These are phyloP conservation scores for Trebouxia sp. DNA, from an alignment of 139 green algal species.

Conservation along the genomic window DNA sequence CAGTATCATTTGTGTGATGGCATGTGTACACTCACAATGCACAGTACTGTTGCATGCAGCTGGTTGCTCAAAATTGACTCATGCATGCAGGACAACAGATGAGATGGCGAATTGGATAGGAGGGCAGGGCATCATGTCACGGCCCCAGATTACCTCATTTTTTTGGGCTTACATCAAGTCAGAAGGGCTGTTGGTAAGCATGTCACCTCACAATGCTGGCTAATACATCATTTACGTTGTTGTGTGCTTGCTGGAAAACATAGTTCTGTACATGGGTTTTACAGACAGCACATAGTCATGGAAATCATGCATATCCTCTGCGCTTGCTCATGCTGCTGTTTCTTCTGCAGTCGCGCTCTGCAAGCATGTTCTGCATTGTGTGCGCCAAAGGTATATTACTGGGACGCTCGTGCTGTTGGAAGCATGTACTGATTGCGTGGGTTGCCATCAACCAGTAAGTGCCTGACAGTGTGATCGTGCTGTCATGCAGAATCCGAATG, in stretches of 20 bases:
- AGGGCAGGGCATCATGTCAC: slow-evolving; percentile 26
- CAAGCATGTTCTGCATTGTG: too few species aligned
- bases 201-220: too few species aligned
- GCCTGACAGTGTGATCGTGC: too few species aligned
- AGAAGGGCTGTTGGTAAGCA: neutral
- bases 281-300: neutral
- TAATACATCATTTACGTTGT: too few species aligned
- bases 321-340: neutral
- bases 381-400: too few species aligned
- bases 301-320: neutral
- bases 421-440: too few species aligned
- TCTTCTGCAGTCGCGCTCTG: too few species aligned
- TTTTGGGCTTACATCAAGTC: slow-evolving; percentile 26
- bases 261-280: neutral
- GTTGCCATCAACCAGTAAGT: too few species aligned
- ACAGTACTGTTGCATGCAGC: neutral
- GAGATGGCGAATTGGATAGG: slow-evolving; percentile 28
- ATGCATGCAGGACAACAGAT: slow-evolving; percentile 27
- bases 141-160: slow-evolving; percentile 22
- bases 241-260: too few species aligned
- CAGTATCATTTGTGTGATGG: neutral
- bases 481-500: slow-evolving; percentile 9
- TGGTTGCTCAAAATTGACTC: too few species aligned
- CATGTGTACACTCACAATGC: too few species aligned
- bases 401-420: too few species aligned